Percentiles rank a stretch among this genome's conserved stretches.
These are phyloP conservation scores for Cymodocea nodosa DNA, from an alignment of 116 monocot species.

Conservation along the genomic window DNA sequence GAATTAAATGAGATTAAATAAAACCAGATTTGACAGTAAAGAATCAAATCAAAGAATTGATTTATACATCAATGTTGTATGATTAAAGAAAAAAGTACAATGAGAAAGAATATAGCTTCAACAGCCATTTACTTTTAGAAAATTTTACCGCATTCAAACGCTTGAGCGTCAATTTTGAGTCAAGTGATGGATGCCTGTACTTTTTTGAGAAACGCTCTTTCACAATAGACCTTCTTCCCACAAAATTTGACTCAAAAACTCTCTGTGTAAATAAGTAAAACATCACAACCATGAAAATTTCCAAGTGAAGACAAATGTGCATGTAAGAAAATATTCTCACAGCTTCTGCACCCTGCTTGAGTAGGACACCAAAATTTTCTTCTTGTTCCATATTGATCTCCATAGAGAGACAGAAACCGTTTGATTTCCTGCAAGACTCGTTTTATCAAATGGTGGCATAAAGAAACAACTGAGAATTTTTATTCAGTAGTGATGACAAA, in stretches of 20 bases:
- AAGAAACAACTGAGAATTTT: no score
- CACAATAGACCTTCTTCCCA: slow-evolving; percentile 53
- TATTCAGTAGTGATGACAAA: no score
- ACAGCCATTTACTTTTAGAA: neutral
- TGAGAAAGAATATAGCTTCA: no score
- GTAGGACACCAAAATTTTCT: slow-evolving; percentile 36
- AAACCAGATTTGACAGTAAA: no score
- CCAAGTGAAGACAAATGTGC: neutral
- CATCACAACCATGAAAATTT: neutral
- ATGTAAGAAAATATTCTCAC: slow-evolving; percentile 16
- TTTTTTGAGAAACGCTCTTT: slow-evolving; percentile 94
- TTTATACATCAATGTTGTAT: neutral
- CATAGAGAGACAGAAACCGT: slow-evolving; percentile 13
- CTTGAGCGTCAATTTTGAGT: slow-evolving; percentile 72
- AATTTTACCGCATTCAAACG: slow-evolving; percentile 57
- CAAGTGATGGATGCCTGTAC: slow-evolving; percentile 72
- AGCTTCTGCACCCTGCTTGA: slow-evolving; percentile 79
- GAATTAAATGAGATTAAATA: no score
- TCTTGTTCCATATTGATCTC: slow-evolving; percentile 23
- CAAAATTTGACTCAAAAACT: slow-evolving; percentile 37
- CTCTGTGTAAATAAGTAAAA: slow-evolving; percentile 21
- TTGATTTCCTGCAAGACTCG: no score
- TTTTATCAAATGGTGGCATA: no score
- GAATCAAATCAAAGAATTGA: neutral
- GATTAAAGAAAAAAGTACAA: no score